Percentiles rank a stretch among this genome's conserved stretches.
Evolutionary conservation across 1,139 yeast genomes (phyloP).

Genomic region (Fermentozyma sake): DNA sequence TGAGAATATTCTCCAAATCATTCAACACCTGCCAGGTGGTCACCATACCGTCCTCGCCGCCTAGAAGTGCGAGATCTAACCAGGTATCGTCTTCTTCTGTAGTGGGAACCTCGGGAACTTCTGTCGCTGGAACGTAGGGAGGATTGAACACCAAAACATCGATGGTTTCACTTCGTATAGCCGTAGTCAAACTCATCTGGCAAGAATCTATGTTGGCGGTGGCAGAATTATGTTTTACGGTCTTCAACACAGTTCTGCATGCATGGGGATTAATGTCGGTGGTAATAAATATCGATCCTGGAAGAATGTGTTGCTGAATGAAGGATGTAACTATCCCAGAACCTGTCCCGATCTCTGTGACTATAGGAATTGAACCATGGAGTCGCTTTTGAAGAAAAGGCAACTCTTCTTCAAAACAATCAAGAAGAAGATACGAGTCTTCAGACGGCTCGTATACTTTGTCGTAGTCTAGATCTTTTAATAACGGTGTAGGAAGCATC

Average conservation of each 20-base stretch:
- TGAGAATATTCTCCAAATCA: constrained; percentile 42
- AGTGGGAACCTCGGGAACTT: constrained; percentile 53
- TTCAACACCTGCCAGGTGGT: constrained; percentile 65
- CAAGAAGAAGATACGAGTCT: constrained; percentile 80
- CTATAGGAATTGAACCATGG: constrained; percentile 40
- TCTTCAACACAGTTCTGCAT: constrained; percentile 48
- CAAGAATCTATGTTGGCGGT: constrained; percentile 43
- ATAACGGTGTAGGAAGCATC: constrained; percentile 43
- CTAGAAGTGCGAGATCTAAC: constrained; percentile 85
- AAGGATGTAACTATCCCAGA: constrained; percentile 86
- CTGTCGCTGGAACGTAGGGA: constrained; percentile 90
- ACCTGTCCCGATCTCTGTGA: constrained; percentile 89
- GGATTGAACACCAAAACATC: constrained; percentile 87
- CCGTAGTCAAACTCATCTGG: constrained; percentile 54
- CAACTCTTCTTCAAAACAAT: constrained; percentile 63
- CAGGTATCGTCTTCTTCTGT: constrained; percentile 49
- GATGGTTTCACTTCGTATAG: constrained; percentile 41
- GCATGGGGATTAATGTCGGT: constrained; percentile 83
- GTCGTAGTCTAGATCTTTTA: constrained; percentile 28
- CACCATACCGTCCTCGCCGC: constrained; percentile 88
- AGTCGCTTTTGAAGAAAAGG: constrained; percentile 28
- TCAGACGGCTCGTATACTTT: constrained; percentile 90
- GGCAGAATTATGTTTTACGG: constrained; percentile 47
- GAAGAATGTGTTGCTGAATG: constrained; percentile 49
- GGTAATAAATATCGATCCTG: constrained; percentile 50